phyloP scores from a whole-genome alignment of 1,284 basidiomycete genomes.

The Veloboletus limbatus region DNA sequence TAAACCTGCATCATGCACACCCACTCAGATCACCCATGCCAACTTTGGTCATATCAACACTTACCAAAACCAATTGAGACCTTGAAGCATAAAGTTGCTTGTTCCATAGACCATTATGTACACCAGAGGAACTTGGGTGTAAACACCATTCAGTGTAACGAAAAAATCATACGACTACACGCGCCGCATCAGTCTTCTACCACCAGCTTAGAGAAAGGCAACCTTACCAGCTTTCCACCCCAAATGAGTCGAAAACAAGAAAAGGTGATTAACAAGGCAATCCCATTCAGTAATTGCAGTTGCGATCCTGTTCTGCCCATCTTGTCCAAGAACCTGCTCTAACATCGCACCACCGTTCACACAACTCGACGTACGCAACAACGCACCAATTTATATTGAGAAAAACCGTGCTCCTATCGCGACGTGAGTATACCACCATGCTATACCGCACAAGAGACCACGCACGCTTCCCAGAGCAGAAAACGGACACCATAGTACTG shows the following conservation, averaged over 20 bases:
- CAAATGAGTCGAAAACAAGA: conserved; percentile 62
- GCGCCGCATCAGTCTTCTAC: conserved; percentile 10
- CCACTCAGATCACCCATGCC: conserved; percentile 1
- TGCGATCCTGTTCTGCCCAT: conserved; percentile 62
- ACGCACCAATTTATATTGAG: conserved; percentile 71
- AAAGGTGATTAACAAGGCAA: conserved; percentile 60
- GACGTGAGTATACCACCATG: conserved; percentile 10
- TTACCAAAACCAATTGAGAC: conserved; percentile 72
- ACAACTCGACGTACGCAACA: not conserved
- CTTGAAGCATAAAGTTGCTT: conserved; percentile 60
- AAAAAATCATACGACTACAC: conserved; percentile 62
- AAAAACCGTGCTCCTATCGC: conserved; percentile 69
- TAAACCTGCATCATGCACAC: conserved; percentile 46
- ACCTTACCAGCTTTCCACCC: conserved; percentile 61
- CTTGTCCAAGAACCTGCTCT: conserved; percentile 69
- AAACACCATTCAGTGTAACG: conserved; percentile 48
- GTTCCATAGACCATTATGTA: conserved; percentile 49
- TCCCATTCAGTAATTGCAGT: conserved; percentile 65
- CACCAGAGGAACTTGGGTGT: conserved; percentile 44
- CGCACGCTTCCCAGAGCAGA: conserved; percentile 72
- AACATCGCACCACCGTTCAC: conserved; percentile 1
- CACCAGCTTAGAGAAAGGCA: not conserved
- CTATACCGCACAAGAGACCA: conserved; percentile 10
- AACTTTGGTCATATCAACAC: conserved; percentile 22
- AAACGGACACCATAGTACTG: conserved; percentile 70